Evolutionary conservation across 805 yeast genomes (phyloP), one percentile per base, ranked within the genome.

Genomic region (Yarrowia yakushimensis): DNA sequence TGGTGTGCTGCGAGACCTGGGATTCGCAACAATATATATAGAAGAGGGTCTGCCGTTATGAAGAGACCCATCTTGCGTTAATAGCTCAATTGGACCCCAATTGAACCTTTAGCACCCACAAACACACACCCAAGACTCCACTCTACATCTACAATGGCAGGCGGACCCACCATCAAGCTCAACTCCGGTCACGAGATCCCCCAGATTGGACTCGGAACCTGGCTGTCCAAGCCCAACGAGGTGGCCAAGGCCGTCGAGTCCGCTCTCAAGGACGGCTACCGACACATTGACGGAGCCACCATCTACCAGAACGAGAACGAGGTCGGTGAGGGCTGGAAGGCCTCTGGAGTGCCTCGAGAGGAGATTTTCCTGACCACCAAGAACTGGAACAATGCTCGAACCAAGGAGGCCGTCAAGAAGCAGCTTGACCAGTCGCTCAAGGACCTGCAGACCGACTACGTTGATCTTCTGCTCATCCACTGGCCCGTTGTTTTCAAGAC

Each of bases 261-360:
- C 23, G 87, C 86, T 11, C 73, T 85, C 65, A 66, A 73, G 46
- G 69, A 62, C 13, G 89, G 89, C 5, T 85, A 83, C 71, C 78
- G 87, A 66, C 88, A 84, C 70, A 74, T 86, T 62, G 90, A 86
- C 70, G 74, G 81, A 34, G 91, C 90, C 43, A 80, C 76, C 34
- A 70, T 69, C 37, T 86, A 86, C 75, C 69, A 73, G 4, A 86
- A 85, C 70, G 85, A 85, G 69, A 70, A 69, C 17, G 85, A 81
- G 67, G 80, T 80, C n/a, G 83, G 82, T 17, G 76, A 76, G 48
- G 90, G 84, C 25, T 77, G 85, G 64, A 72, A 70, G 66, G 86
- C 82, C 57, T 74, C 85, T 46, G 87, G 86, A 13, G 76, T 86
- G 18, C 82, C 85, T 62, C 70, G 82, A 52, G 69, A 69, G 31